These are phyloP conservation scores for Talaromyces liani DNA, from an alignment of 495 filamentous ascomycete genomes.

Conservation along the genomic window DNA sequence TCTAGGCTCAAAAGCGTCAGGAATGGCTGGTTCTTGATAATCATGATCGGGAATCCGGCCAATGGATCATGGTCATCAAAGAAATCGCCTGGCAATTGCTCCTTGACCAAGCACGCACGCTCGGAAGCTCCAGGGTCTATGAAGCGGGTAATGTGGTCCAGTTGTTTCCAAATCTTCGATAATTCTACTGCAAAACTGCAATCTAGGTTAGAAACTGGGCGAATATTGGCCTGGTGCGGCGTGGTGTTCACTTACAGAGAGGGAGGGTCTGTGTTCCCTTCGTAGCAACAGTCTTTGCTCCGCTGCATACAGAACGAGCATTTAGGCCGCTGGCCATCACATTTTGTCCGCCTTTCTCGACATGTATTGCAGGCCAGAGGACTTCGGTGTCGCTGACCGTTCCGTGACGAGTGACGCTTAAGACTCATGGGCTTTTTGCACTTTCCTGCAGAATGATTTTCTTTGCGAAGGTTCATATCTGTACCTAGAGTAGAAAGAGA, in stretches of 20 bases:
- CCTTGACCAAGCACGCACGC: background rate
- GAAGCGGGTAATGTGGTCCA: background rate
- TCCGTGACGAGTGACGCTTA: background rate
- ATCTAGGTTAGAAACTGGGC: background rate
- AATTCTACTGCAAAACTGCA: background rate
- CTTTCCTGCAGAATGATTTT: background rate
- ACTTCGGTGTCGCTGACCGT: background rate
- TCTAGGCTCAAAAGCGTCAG: background rate
- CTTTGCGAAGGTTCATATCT: background rate
- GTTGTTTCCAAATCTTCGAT: conserved; percentile 1
- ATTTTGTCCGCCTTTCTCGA: conserved; percentile 3
- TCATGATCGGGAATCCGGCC: conserved; percentile 2
- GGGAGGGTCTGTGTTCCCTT: conserved; percentile 1
- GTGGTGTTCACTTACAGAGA: background rate
- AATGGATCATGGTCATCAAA: background rate
- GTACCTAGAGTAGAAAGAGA: background rate
- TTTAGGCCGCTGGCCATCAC: conserved; percentile 1
- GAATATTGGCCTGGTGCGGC: background rate
- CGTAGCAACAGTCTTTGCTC: conserved; percentile 1
- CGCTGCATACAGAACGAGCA: conserved; percentile 1
- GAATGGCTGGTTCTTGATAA: conserved; percentile 1
- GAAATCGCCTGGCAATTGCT: background rate
- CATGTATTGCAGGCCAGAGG: conserved; percentile 1
- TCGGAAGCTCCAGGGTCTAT: background rate
- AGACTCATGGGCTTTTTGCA: conserved; percentile 1